Conservation (phyloP, 352 stramenopile genomes). For the Globisporangium ultimum region DNA sequence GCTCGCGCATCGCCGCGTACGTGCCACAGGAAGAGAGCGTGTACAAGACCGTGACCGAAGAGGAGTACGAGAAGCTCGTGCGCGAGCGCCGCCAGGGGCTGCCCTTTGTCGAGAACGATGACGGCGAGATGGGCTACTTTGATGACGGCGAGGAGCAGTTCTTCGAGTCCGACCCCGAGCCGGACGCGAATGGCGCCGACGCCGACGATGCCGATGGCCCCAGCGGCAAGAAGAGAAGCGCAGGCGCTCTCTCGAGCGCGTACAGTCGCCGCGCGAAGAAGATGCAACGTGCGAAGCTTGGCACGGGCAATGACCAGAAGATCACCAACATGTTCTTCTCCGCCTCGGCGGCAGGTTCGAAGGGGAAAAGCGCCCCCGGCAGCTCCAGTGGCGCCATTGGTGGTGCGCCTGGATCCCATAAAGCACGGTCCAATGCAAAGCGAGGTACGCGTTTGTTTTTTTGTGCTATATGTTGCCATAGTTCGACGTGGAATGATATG, state of each 20-base stretch:
- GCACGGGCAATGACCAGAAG: constrained; percentile 71
- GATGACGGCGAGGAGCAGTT: constrained; percentile 89
- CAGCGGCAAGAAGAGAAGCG: constrained; percentile 65
- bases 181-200: constrained; percentile 44
- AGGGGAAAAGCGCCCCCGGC: constrained; percentile 18
- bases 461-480: too few species aligned
- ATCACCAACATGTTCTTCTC: constrained; percentile 91
- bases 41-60: constrained; percentile 83
- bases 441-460: constrained; percentile 15
- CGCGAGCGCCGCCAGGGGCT: constrained; percentile 69
- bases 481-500: not conserved
- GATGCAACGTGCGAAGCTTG: constrained; percentile 80
- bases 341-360: constrained; percentile 28
- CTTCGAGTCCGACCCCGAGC: constrained; percentile 79
- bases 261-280: constrained; percentile 80
- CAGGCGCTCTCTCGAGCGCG: constrained; percentile 70
- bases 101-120: constrained; percentile 82
- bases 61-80: constrained; percentile 84
- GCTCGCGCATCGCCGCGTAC: constrained; percentile 67
- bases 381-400: constrained; percentile 11
- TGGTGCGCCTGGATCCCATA: constrained; percentile 15
- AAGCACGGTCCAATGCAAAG: constrained; percentile 32
- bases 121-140: constrained; percentile 84
- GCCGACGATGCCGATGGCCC: constrained; percentile 23
- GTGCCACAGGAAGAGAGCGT: constrained; percentile 74